These are phyloP conservation scores for Acanthamoeba royreba DNA, from an alignment of 208 protist genomes.

Conservation along the genomic window DNA sequence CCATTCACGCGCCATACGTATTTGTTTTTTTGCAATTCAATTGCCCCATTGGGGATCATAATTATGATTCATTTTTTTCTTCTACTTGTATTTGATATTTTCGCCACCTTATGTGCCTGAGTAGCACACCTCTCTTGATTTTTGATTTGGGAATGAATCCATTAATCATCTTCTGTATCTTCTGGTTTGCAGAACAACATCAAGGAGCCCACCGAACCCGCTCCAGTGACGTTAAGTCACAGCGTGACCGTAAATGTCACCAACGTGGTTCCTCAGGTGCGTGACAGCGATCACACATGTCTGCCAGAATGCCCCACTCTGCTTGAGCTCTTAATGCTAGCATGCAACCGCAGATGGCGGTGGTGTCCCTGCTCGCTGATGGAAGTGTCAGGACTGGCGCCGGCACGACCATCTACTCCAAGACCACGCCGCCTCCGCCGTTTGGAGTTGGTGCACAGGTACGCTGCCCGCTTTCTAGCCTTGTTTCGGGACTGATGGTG, in stretches of 20 bases:
- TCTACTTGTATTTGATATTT: too few species aligned
- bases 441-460: background rate
- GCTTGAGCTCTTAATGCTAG: too few species aligned
- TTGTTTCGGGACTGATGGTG: too few species aligned
- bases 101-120: too few species aligned
- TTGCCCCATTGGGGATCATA: background rate
- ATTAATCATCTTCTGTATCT: background rate
- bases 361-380: background rate
- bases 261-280: background rate
- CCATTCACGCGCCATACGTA: too few species aligned
- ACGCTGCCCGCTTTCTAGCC: too few species aligned
- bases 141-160: background rate
- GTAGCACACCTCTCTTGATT: too few species aligned
- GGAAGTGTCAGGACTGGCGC: background rate
- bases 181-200: background rate
- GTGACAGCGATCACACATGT: background rate
- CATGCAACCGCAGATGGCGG: background rate
- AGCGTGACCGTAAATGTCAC: background rate
- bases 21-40: background rate
- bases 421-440: background rate
- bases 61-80: background rate
- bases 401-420: background rate
- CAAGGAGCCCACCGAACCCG: background rate
- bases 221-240: background rate
- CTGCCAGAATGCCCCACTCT: background rate